These are phyloP conservation scores for Beverwykella pulmonaria DNA, from an alignment of 495 filamentous ascomycete species.

Conservation along the genomic window DNA sequence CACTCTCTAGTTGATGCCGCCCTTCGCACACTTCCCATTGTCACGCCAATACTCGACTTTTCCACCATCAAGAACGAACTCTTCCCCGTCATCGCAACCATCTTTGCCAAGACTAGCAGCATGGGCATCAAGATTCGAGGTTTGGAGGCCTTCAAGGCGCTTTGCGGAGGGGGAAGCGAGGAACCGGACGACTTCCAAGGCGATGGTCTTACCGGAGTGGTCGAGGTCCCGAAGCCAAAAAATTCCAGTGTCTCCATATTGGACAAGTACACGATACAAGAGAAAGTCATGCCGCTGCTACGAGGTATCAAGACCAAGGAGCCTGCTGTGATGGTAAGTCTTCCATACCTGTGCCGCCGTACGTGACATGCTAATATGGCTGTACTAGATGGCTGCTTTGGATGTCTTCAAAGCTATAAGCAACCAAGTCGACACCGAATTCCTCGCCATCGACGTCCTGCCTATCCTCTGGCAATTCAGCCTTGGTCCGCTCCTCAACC, in stretches of 20 bases:
- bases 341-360: not conserved
- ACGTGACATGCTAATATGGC: not conserved
- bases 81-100: conserved; percentile 83
- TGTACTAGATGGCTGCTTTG: conserved; percentile 71
- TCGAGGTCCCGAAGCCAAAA: conserved; percentile 54
- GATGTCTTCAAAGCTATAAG: conserved; percentile 83
- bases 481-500: conserved; percentile 82
- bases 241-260: conserved; percentile 67
- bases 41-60: conserved; percentile 86
- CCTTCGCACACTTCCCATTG: conserved; percentile 68
- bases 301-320: conserved; percentile 97
- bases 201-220: conserved; percentile 73
- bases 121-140: conserved; percentile 91
- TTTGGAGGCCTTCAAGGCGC: conserved; percentile 81
- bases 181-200: conserved; percentile 48
- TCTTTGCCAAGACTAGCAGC: conserved; percentile 90
- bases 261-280: conserved; percentile 96
- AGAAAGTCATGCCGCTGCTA: conserved; percentile 88
- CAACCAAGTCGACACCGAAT: conserved; percentile 81
- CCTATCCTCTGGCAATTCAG: conserved; percentile 91
- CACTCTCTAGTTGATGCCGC: conserved; percentile 85
- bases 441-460: conserved; percentile 86
- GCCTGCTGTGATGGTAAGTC: conserved; percentile 78
- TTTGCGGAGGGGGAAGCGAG: conserved; percentile 71
- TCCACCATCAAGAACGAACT: conserved; percentile 94